A percentile compares a stretch with the other conserved stretches of the same genome.
Conservation (phyloP, 2,329 filamentous ascomycete genomes). For the Colletotrichum liriopes region DNA sequence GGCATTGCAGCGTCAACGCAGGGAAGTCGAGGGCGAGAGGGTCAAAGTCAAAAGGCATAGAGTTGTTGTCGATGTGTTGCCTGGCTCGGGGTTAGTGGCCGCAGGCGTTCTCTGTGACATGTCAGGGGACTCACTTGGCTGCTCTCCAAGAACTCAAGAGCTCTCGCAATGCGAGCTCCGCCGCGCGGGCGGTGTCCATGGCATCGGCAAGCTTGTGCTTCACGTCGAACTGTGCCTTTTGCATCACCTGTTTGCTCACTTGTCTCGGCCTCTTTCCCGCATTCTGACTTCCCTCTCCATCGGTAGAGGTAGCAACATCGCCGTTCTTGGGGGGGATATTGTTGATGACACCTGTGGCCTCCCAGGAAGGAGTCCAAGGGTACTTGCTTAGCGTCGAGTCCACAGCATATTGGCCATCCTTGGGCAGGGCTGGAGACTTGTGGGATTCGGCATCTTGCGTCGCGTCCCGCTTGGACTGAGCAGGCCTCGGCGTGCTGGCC, state of each 20-base stretch:
- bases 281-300: constrained; percentile 53
- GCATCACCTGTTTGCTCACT: constrained; percentile 66
- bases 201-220: constrained; percentile 78
- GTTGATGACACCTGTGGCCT: constrained; percentile 84
- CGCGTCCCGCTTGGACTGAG: constrained; percentile 51
- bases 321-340: constrained; percentile 68
- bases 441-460: constrained; percentile 53
- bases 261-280: constrained; percentile 57
- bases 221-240: constrained; percentile 75
- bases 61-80: constrained; percentile 69
- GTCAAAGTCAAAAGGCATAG: constrained; percentile 83
- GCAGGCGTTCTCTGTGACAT: background rate
- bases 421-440: constrained; percentile 58
- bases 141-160: constrained; percentile 85
- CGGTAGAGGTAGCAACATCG: constrained; percentile 38
- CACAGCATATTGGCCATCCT: constrained; percentile 59
- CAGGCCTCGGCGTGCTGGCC: constrained; percentile 63
- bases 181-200: constrained; percentile 83
- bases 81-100: constrained; percentile 52
- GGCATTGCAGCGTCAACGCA: constrained; percentile 84
- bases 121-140: constrained; percentile 75
- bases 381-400: constrained; percentile 69
- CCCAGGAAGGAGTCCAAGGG: constrained; percentile 76
- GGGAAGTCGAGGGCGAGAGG: constrained; percentile 89
- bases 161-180: constrained; percentile 88